A percentile compares a stretch with the other conserved stretches of the same genome.
These are phyloP conservation scores for Cladophialophora immunda DNA, from an alignment of 2,329 filamentous ascomycete genomes.

Conservation along the genomic window DNA sequence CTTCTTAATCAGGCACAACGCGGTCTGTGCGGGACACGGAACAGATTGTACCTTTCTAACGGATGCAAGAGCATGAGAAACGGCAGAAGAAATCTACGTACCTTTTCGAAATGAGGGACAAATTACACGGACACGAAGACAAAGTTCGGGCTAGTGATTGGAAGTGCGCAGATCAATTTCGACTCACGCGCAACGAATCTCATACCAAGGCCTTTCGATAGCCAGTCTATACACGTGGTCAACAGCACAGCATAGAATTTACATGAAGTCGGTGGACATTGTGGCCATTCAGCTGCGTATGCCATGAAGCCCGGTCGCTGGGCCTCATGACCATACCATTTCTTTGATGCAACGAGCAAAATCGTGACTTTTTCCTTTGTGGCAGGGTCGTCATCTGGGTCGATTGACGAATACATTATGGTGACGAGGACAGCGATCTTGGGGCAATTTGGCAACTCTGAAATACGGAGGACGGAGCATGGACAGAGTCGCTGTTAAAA, in stretches of 20 bases:
- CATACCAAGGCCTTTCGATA: background rate
- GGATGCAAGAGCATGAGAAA: background rate
- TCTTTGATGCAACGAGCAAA: background rate
- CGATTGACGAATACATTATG: background rate
- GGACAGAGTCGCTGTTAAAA: background rate
- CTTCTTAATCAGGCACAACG: background rate
- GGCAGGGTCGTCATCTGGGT: background rate
- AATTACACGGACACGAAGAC: background rate
- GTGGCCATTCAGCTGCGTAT: background rate
- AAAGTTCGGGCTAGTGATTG: background rate
- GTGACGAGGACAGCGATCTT: background rate
- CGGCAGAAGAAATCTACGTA: background rate
- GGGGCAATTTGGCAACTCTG: background rate
- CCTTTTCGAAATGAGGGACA: background rate
- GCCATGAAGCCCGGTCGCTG: background rate
- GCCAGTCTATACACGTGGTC: background rate
- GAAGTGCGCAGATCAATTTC: background rate
- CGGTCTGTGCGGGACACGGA: conserved; percentile 14
- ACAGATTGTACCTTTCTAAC: conserved; percentile 6
- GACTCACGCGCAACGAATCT: background rate
- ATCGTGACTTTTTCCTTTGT: background rate
- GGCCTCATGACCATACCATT: background rate
- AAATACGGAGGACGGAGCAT: background rate
- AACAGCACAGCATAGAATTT: conserved; percentile 2
- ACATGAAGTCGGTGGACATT: background rate